Conservation (phyloP, 768 basidiomycete genomes). For the Macrolepiota albuminosa region DNA sequence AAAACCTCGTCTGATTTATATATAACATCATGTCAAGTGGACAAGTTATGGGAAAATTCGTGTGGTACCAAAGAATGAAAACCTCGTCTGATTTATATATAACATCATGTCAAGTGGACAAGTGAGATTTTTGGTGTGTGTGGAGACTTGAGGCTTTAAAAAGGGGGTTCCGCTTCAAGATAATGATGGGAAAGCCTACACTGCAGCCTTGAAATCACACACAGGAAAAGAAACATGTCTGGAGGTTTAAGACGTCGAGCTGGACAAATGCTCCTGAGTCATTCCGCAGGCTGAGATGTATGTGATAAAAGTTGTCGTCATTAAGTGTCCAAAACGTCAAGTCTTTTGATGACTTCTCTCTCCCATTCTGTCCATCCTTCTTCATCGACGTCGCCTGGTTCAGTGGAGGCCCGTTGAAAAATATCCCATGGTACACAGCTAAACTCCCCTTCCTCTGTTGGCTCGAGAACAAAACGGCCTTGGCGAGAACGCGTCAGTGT, state of each 20-base stretch:
- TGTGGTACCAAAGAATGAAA: background rate
- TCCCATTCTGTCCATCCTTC: slow-evolving; percentile 84
- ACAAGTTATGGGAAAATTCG: background rate
- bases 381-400: slow-evolving; percentile 51
- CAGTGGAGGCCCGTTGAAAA: slow-evolving; percentile 55
- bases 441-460: slow-evolving; percentile 44
- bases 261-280: background rate
- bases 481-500: slow-evolving; percentile 87
- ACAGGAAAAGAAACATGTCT: background rate
- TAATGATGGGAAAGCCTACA: background rate
- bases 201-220: background rate
- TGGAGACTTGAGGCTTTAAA: background rate
- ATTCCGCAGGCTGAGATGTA: background rate
- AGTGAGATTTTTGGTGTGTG: background rate
- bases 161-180: too few relatives aligned
- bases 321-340: slow-evolving; percentile 49
- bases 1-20: background rate
- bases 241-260: background rate
- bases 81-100: background rate
- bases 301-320: background rate
- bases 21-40: background rate
- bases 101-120: background rate
- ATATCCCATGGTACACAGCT: slow-evolving; percentile 72
- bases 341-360: slow-evolving; percentile 60
- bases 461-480: slow-evolving; percentile 65